Conservation (phyloP, 768 basidiomycete genomes). For the Leucocoprinus sp. region DNA sequence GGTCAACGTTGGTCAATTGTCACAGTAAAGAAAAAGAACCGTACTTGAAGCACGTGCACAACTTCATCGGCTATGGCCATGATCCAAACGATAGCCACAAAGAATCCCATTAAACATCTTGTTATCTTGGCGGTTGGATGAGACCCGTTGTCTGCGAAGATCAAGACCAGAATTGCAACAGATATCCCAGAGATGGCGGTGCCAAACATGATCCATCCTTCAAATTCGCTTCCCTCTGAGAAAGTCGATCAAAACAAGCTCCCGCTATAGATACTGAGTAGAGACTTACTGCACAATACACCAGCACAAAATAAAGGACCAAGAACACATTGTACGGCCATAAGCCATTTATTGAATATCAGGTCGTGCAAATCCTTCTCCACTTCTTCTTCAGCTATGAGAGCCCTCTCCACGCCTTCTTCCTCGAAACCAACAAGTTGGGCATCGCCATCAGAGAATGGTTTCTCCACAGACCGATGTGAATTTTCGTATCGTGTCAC, state of each 20-base stretch:
- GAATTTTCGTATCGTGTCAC: conserved; percentile 44
- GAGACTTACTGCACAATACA: conserved; percentile 68
- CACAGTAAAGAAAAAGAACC: conserved; percentile 12
- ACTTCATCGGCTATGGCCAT: conserved; percentile 98
- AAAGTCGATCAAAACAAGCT: conserved; percentile 5
- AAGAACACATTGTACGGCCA: conserved; percentile 72
- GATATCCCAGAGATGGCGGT: conserved; percentile 47
- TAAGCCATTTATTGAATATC: conserved; percentile 74
- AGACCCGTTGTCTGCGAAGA: conserved; percentile 53
- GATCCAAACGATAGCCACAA: conserved; percentile 92
- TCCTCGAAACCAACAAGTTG: conserved; percentile 66
- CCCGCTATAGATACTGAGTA: background rate
- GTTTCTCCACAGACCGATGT: conserved; percentile 32
- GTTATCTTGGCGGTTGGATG: conserved; percentile 52
- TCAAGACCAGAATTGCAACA: conserved; percentile 44
- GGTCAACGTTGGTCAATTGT: conserved; percentile 4
- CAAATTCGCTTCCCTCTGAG: conserved; percentile 37
- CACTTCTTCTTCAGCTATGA: conserved; percentile 70
- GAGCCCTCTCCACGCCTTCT: conserved; percentile 58
- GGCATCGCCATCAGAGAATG: conserved; percentile 26
- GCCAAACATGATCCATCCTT: conserved; percentile 46
- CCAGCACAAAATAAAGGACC: conserved; percentile 73
- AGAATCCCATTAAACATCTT: conserved; percentile 86
- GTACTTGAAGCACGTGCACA: conserved; percentile 79
- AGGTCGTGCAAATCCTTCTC: conserved; percentile 62